These are phyloP conservation scores for Discostella pseudostelligera DNA, from an alignment of 108 stramenopile species.

Conservation along the genomic window DNA sequence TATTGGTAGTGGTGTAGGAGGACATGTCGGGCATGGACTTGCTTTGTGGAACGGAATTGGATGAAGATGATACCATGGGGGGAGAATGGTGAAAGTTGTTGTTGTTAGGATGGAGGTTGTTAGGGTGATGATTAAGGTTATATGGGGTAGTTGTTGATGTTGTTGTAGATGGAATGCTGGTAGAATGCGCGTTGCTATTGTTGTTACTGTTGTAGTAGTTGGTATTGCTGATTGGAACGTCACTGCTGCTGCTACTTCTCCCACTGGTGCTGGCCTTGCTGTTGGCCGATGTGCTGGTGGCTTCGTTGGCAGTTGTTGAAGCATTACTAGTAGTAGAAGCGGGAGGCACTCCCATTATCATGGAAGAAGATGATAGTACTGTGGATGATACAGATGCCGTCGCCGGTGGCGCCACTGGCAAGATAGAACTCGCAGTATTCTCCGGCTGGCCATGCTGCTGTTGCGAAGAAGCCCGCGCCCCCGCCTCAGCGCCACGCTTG, in stretches of 20 bases:
- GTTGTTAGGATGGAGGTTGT: constrained; percentile 6
- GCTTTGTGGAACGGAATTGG: constrained; percentile 37
- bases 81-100: constrained; percentile 6
- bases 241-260: background rate
- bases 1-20: constrained; percentile 53
- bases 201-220: background rate
- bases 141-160: no score
- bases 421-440: no score
- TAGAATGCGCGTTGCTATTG: background rate
- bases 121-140: background rate
- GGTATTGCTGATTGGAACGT: constrained; percentile 18
- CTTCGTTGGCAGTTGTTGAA: constrained; percentile 16
- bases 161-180: no score
- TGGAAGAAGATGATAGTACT: no score
- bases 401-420: no score
- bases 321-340: no score
- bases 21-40: constrained; percentile 78
- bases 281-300: constrained; percentile 5
- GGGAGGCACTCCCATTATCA: no score
- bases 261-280: background rate
- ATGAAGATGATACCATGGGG: constrained; percentile 1
- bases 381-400: no score
- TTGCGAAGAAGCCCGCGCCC: constrained; percentile 26
- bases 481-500: constrained; percentile 71
- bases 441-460: no score